These are phyloP conservation scores for Rosa hybrid DNA, from an alignment of 331 rosid species.

Conservation along the genomic window DNA sequence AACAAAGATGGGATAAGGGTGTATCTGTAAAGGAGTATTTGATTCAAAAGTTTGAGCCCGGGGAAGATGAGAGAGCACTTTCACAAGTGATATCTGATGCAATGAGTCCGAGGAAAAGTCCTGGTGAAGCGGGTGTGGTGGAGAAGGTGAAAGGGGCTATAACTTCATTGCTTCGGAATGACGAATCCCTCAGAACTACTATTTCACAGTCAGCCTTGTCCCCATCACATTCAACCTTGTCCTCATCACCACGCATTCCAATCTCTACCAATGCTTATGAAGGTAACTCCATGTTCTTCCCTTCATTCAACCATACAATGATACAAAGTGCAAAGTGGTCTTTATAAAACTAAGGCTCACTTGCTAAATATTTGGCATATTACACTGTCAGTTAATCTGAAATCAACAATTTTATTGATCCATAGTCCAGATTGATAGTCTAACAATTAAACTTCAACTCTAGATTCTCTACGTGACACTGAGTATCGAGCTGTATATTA, in stretches of 20 bases:
- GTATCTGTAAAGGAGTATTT: conserved; percentile 75
- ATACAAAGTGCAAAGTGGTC: not conserved
- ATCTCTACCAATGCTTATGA: conserved; percentile 42
- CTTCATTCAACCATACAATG: not conserved
- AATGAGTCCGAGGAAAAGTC: conserved; percentile 61
- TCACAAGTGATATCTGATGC: conserved; percentile 77
- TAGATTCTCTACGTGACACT: not conserved
- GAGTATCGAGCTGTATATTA: not conserved
- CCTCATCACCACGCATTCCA: conserved; percentile 34
- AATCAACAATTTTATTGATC: not conserved
- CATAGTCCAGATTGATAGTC: not conserved
- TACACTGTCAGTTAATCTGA: not conserved
- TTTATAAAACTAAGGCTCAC: not conserved
- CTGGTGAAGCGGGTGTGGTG: conserved; percentile 63
- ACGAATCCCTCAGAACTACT: conserved; percentile 38
- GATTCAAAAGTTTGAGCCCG: conserved; percentile 78
- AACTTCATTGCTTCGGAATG: conserved; percentile 62
- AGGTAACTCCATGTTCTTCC: conserved; percentile 37
- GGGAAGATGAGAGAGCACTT: conserved; percentile 87
- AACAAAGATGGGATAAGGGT: conserved; percentile 72
- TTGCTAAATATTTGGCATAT: not conserved
- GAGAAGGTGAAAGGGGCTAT: conserved; percentile 84
- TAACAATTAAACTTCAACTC: not conserved
- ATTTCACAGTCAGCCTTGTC: conserved; percentile 17
- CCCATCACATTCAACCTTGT: conserved; percentile 11